Base-by-base conservation (phyloP, 1,284 basidiomycete species). In the Ceratobasidium sp. region DNA sequence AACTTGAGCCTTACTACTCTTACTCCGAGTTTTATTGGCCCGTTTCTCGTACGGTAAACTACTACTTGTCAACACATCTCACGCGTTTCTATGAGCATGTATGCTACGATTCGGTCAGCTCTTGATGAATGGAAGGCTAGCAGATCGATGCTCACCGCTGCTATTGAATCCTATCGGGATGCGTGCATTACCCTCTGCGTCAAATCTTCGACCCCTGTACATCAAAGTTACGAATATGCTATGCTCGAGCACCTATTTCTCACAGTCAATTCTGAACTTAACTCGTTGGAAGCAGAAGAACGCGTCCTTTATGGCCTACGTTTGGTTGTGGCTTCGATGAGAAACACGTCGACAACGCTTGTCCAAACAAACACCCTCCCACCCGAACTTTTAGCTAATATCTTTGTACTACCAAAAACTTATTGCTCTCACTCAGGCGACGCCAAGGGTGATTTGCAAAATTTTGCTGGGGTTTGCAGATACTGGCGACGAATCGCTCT, bases 301-400 rank as follows among this genome's bases (percentile, higher is more conserved):
- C 3, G 6, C 10, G 6, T 17, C 6, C 33, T 62, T 17, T 42
- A 33, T 26, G 20, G 40, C 7, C 38, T 42, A 15, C 59, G 59
- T 42, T 9, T n/a, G 12, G 38, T 38, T 12, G 15, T 62, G 28
- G 59, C 40, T 5, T 15, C 59, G 20, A 40, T 40, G 10, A 62
- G 59, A n/a, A 62, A 62, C 23, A 38, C 33, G 59, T 33, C 59
- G 3, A 38, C 59, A 20, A 33, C 59, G 20, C 59, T 62, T 5
- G 59, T 33, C 40, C 59, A 5, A 62, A 26, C 48, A 12, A 66
- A 66, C 23, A 26, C 15, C 2, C 64, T 66, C 42, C 64, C 64
- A 50, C 42, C 64, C 23, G 64, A 66, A 33, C 46, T 66, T n/a
- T n/a, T 66, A 9, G 46, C 42, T 40, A n/a, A 20, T 23, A 48